These are phyloP conservation scores for Viola odorata DNA, from an alignment of 345 rosid species.

Conservation along the genomic window DNA sequence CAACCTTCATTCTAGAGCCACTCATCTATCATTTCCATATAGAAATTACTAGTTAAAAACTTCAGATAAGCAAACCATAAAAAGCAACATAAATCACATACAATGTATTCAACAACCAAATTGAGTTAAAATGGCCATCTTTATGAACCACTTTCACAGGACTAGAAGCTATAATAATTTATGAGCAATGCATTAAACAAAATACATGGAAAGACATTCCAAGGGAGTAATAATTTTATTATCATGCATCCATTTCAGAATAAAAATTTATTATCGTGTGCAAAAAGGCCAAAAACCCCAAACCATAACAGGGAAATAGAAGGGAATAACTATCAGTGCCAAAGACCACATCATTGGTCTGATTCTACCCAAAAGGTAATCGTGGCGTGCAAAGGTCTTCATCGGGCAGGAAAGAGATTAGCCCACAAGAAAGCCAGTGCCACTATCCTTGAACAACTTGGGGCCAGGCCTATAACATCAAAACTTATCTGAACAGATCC, in stretches of 20 bases:
- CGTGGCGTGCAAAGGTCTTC: too few relatives aligned
- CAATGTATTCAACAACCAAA: background rate
- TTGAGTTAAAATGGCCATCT: background rate
- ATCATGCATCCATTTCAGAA: background rate
- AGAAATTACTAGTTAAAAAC: background rate
- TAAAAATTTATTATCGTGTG: too few relatives aligned
- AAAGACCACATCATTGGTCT: too few relatives aligned
- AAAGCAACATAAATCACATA: background rate
- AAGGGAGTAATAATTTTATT: background rate
- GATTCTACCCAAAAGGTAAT: too few relatives aligned
- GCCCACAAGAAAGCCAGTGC: too few relatives aligned
- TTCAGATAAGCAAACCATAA: background rate
- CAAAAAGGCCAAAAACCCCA: too few relatives aligned
- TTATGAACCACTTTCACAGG: background rate
- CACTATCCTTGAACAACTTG: too few relatives aligned
- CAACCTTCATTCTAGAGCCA: slow-evolving; percentile 32
- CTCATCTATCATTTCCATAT: slow-evolving; percentile 18
- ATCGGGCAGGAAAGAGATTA: too few relatives aligned
- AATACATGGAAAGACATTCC: background rate
- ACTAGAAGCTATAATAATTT: background rate
- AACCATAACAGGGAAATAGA: too few relatives aligned
- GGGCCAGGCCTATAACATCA: too few relatives aligned
- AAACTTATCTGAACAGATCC: too few relatives aligned
- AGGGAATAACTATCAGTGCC: too few relatives aligned
- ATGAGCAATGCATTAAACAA: background rate